Percentiles rank a stretch among this genome's conserved stretches.
Conservation (phyloP, 352 stramenopile species). For the Phytophthora colocasiae region DNA sequence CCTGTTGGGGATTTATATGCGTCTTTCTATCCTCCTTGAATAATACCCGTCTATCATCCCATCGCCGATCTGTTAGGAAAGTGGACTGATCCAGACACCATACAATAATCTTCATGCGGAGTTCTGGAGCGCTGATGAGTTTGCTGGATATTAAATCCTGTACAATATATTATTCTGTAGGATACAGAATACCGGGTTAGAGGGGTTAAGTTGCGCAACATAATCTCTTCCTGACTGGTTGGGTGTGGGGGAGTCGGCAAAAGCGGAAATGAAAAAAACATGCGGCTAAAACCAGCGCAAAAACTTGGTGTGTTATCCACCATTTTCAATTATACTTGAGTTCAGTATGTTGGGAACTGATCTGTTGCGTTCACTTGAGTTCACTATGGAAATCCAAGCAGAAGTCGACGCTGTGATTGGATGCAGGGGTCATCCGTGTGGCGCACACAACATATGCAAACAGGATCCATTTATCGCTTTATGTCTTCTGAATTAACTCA, state of each 20-base stretch:
- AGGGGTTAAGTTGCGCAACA: constrained; percentile 41
- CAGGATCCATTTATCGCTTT: neutral
- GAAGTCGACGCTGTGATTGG: constrained; percentile 32
- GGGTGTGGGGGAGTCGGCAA: constrained; percentile 8
- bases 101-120: too few relatives aligned
- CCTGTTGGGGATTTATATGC: too few relatives aligned
- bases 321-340: constrained; percentile 1
- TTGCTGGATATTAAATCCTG: too few relatives aligned
- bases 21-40: too few relatives aligned
- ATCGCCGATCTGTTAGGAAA: too few relatives aligned
- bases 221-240: constrained; percentile 7
- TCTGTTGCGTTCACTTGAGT: neutral
- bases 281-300: too few relatives aligned
- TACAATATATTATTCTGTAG: too few relatives aligned
- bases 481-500: neutral
- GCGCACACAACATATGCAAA: constrained; percentile 11
- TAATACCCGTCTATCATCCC: too few relatives aligned
- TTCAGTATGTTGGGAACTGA: constrained; percentile 3
- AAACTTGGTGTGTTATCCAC: constrained; percentile 5
- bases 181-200: too few relatives aligned
- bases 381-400: too few relatives aligned
- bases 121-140: too few relatives aligned
- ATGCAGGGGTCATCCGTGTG: constrained; percentile 18
- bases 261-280: constrained; percentile 23
- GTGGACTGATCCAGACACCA: too few relatives aligned